phyloP scores from a whole-genome alignment of 345 rosid genomes.

The Citrus hindsii region DNA sequence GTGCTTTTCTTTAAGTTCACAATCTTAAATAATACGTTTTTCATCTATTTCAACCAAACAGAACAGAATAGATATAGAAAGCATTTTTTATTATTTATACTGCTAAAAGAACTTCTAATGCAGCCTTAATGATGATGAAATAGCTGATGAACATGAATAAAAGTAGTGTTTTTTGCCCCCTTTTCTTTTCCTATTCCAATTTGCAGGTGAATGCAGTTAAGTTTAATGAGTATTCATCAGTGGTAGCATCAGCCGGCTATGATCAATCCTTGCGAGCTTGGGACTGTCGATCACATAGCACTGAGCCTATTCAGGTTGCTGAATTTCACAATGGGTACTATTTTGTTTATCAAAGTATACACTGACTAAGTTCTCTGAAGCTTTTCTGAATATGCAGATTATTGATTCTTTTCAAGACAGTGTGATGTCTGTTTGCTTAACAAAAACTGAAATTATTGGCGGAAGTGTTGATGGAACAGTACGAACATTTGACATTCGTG shows the following conservation, averaged over 20 bases:
- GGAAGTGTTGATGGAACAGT: slow-evolving; percentile 99
- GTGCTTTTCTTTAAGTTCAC: neutral
- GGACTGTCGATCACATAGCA: slow-evolving; percentile 95
- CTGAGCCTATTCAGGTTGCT: slow-evolving; percentile 89
- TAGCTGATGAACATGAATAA: neutral
- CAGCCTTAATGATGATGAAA: neutral
- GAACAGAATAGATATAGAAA: neutral
- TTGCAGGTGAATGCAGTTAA: slow-evolving; percentile 88
- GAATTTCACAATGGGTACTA: neutral
- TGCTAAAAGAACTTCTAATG: neutral
- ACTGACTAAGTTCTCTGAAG: neutral
- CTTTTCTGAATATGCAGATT: slow-evolving; percentile 40
- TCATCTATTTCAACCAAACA: neutral
- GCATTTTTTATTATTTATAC: neutral
- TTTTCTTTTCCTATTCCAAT: neutral
- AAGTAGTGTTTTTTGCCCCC: too few relatives aligned
- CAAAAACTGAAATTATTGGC: slow-evolving; percentile 87
- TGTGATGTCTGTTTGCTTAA: slow-evolving; percentile 92
- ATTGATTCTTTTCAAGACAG: slow-evolving; percentile 80
- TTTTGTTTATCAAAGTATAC: neutral
- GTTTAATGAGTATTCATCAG: slow-evolving; percentile 77
- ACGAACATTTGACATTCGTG: slow-evolving; percentile 90
- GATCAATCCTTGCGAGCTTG: slow-evolving; percentile 90
- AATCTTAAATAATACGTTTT: neutral
- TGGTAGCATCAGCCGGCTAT: slow-evolving; percentile 89